These are phyloP conservation scores for Trypethelium eluteriae DNA, from an alignment of 495 filamentous ascomycete species.

Conservation along the genomic window DNA sequence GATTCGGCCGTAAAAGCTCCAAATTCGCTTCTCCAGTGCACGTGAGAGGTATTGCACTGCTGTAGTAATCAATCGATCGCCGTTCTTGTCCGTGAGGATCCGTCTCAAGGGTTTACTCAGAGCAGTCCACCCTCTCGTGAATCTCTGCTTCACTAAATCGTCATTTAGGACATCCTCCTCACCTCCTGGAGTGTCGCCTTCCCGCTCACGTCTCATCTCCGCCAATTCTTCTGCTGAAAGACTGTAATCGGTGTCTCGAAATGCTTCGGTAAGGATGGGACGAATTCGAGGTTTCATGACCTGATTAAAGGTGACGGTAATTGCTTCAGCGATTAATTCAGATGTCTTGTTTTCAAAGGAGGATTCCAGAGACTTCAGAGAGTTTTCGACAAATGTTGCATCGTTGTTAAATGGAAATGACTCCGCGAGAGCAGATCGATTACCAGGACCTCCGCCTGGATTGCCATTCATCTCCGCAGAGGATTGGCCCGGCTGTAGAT, in stretches of 20 bases:
- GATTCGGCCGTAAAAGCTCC: slow-evolving; percentile 71
- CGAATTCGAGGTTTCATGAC: slow-evolving; percentile 80
- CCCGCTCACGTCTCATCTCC: slow-evolving; percentile 16
- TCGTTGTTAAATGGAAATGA: slow-evolving; percentile 76
- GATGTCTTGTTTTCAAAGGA: slow-evolving; percentile 67
- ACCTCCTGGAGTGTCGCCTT: slow-evolving; percentile 36
- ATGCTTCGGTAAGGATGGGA: slow-evolving; percentile 76
- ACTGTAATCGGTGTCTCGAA: slow-evolving; percentile 81
- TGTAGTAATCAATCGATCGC: slow-evolving; percentile 60
- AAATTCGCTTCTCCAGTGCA: slow-evolving; percentile 84
- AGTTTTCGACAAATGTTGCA: slow-evolving; percentile 54
- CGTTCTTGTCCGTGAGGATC: slow-evolving; percentile 68
- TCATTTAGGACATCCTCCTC: slow-evolving; percentile 36
- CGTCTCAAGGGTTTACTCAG: slow-evolving; percentile 75
- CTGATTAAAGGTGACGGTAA: slow-evolving; percentile 77
- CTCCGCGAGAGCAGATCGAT: slow-evolving; percentile 43
- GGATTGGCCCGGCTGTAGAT: slow-evolving; percentile 35
- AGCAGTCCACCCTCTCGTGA: slow-evolving; percentile 74
- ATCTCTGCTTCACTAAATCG: slow-evolving; percentile 59
- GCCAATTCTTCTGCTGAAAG: slow-evolving; percentile 46
- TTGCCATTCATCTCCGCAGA: neutral
- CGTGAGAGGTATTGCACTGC: slow-evolving; percentile 65
- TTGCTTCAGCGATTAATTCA: slow-evolving; percentile 75
- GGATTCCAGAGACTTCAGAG: slow-evolving; percentile 59
- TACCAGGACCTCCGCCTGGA: slow-evolving; percentile 6